phyloP scores from a whole-genome alignment of 2,329 filamentous ascomycete species.

The Gnomoniopsis smithogilvyi region DNA sequence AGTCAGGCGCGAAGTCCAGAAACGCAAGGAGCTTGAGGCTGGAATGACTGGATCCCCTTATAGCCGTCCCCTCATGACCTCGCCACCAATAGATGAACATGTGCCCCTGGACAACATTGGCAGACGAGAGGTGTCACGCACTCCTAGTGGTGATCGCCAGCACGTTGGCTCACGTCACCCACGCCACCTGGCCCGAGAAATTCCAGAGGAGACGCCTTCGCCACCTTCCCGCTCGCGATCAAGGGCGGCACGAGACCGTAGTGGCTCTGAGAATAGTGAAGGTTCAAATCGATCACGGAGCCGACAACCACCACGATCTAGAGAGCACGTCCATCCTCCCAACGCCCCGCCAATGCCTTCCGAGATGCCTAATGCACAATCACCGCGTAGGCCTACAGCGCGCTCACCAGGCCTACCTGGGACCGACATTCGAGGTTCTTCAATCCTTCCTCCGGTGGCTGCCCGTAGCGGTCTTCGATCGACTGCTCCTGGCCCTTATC shows the following conservation, averaged over 20 bases:
- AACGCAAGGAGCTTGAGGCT: constrained; percentile 50
- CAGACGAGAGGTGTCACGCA: constrained; percentile 25
- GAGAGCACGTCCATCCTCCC: constrained; percentile 34
- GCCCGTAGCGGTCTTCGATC: constrained; percentile 25
- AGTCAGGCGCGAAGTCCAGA: constrained; percentile 54
- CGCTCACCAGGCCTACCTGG: constrained; percentile 47
- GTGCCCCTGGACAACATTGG: neutral
- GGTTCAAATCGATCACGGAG: constrained; percentile 35
- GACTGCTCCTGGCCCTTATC: constrained; percentile 21
- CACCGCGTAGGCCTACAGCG: constrained; percentile 28
- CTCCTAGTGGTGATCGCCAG: constrained; percentile 42
- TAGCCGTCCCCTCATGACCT: neutral
- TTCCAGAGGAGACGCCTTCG: constrained; percentile 24
- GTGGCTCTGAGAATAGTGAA: constrained; percentile 54
- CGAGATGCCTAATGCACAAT: constrained; percentile 25
- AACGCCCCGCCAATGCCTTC: constrained; percentile 29
- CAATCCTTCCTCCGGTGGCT: constrained; percentile 45
- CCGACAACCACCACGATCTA: constrained; percentile 34
- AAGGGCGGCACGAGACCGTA: constrained; percentile 46
- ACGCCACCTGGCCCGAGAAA: constrained; percentile 42
- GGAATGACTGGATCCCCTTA: constrained; percentile 34
- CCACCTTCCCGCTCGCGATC: constrained; percentile 25
- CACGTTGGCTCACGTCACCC: constrained; percentile 39
- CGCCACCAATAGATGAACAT: constrained; percentile 1
- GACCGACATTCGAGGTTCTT: constrained; percentile 45